Percentiles rank a stretch among this genome's conserved stretches.
phyloP scores from a whole-genome alignment of 108 stramenopile genomes.

The Parietichytrium sp. region DNA sequence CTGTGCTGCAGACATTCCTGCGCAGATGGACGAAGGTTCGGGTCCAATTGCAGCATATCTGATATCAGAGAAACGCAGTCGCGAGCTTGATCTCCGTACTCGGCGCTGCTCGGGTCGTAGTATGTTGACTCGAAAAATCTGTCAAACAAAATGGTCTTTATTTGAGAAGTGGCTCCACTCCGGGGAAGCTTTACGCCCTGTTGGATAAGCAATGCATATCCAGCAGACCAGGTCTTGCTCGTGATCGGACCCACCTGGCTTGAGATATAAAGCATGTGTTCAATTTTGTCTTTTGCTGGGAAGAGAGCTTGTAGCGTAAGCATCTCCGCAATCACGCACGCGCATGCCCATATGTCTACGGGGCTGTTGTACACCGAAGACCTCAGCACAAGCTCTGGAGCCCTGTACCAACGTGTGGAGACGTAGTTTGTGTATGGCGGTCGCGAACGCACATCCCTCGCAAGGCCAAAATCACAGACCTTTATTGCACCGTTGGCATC shows the following conservation, averaged over 20 bases:
- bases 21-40: neutral
- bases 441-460: constrained; percentile 44
- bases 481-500: neutral
- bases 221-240: constrained; percentile 19
- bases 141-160: neutral
- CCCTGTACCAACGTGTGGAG: constrained; percentile 48
- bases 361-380: neutral
- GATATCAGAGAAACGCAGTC: neutral
- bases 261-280: constrained; percentile 35
- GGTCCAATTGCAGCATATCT: constrained; percentile 29
- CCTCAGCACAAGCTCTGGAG: constrained; percentile 47
- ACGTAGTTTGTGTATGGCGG: constrained; percentile 52
- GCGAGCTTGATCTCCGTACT: neutral
- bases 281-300: constrained; percentile 6
- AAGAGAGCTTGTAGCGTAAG: constrained; percentile 20
- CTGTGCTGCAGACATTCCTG: neutral
- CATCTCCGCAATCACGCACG: constrained; percentile 35
- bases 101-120: too few species aligned
- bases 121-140: too few species aligned
- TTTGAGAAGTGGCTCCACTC: neutral
- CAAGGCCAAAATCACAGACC: constrained; percentile 42
- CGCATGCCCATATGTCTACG: constrained; percentile 43
- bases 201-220: neutral
- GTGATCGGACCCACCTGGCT: neutral
- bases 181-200: neutral